A percentile compares a stretch with the other conserved stretches of the same genome.
phyloP scores from a whole-genome alignment of 1,284 basidiomycete species.

The Trichosporon asahii region DNA sequence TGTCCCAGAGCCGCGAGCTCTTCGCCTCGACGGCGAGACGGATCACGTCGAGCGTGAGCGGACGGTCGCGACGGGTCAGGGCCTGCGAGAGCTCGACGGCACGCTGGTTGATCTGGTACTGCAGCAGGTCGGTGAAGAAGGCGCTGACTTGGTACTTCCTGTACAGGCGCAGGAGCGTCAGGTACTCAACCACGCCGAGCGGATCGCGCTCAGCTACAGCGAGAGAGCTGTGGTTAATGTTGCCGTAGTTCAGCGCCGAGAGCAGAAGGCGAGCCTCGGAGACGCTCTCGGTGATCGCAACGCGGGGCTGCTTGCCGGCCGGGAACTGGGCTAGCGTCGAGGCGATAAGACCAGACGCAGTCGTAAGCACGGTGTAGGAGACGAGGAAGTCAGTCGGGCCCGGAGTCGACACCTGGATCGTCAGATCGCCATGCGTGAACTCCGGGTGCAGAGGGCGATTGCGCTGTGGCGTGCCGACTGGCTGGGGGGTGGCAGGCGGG shows the following conservation, averaged over 20 bases:
- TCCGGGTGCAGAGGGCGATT: not conserved
- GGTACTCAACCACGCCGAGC: not conserved
- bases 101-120: constrained; percentile 5
- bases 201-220: not conserved
- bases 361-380: not conserved
- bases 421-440: constrained; percentile 6
- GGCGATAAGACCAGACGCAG: not conserved
- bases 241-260: constrained; percentile 3
- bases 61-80: not conserved
- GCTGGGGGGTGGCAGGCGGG: not conserved
- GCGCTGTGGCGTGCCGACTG: not conserved
- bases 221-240: not conserved
- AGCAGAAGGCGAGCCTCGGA: not conserved
- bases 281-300: not conserved
- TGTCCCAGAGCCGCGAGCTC: not conserved
- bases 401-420: not conserved
- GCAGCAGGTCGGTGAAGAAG: constrained; percentile 4
- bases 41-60: not conserved
- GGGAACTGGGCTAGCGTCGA: not conserved
- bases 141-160: not conserved
- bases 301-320: not conserved
- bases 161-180: constrained; percentile 2
- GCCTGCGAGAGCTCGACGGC: not conserved
- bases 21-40: not conserved
- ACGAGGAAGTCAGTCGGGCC: not conserved